Evolutionary conservation across 2,329 filamentous ascomycete species (phyloP).

Genomic region (Colletotrichum tanaceti): DNA sequence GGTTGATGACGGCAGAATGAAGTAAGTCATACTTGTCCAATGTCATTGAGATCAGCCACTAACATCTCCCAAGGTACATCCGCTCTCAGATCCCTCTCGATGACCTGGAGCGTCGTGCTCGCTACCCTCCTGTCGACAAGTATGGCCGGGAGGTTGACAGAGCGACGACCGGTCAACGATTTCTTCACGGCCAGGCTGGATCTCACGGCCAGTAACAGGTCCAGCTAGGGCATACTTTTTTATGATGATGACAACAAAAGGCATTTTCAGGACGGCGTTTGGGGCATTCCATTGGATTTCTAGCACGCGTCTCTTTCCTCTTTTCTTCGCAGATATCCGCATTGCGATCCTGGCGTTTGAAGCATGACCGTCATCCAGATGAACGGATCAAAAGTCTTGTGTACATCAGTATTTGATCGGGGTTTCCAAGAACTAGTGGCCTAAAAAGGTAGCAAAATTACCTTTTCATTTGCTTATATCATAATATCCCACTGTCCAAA

Average conservation of each 20-base stretch:
- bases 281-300: background rate
- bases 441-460: slow-evolving; percentile 7
- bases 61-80: slow-evolving; percentile 73
- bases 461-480: no score
- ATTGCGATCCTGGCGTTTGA: slow-evolving; percentile 27
- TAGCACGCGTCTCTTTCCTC: slow-evolving; percentile 6
- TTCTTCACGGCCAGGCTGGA: slow-evolving; percentile 57
- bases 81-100: slow-evolving; percentile 85
- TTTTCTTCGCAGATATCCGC: slow-evolving; percentile 24
- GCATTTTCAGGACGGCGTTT: slow-evolving; percentile 32
- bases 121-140: slow-evolving; percentile 74
- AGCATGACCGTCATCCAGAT: slow-evolving; percentile 18
- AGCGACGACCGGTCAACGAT: slow-evolving; percentile 40
- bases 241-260: slow-evolving; percentile 35
- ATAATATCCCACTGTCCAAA: background rate
- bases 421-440: background rate
- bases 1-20: slow-evolving; percentile 73
- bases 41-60: slow-evolving; percentile 49
- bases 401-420: slow-evolving; percentile 1
- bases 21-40: slow-evolving; percentile 57
- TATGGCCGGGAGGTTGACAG: slow-evolving; percentile 61
- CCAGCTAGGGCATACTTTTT: background rate
- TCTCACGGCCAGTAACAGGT: slow-evolving; percentile 55
- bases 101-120: slow-evolving; percentile 80
- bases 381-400: slow-evolving; percentile 10